A percentile compares a stretch with the other conserved stretches of the same genome.
Conservation (phyloP, 176 grass and related monocot species). For the Phyllostachys edulis region DNA sequence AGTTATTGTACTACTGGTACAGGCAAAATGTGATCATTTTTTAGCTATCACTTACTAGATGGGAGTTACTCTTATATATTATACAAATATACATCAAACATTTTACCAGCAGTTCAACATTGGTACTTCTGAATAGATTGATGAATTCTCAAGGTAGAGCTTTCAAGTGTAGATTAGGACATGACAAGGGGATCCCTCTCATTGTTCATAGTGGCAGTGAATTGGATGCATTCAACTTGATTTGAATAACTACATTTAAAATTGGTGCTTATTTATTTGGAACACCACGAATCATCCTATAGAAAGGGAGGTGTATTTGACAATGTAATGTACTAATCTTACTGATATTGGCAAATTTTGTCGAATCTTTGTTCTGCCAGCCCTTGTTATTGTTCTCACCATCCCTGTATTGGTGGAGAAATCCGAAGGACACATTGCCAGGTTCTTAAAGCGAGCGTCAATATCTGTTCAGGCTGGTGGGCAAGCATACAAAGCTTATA, state of each 20-base stretch:
- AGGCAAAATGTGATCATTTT: not conserved
- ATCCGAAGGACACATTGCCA: slow-evolving; percentile 24
- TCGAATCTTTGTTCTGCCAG: not conserved
- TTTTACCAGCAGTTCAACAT: not conserved
- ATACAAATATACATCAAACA: not conserved
- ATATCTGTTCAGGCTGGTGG: slow-evolving; percentile 27
- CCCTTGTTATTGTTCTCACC: slow-evolving; percentile 35
- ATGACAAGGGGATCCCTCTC: not conserved
- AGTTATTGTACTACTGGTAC: not conserved
- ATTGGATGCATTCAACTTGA: not conserved
- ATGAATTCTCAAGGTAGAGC: not conserved
- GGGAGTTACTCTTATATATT: not conserved
- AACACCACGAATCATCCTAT: not conserved
- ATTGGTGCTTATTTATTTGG: not conserved
- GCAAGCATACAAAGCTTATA: slow-evolving; percentile 23
- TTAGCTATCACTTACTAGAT: not conserved
- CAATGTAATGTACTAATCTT: not conserved
- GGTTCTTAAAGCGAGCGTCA: slow-evolving; percentile 23
- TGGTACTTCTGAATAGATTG: not conserved
- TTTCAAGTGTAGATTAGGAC: not conserved
- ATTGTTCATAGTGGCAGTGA: not conserved
- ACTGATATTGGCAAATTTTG: not conserved
- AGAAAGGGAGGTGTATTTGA: not conserved
- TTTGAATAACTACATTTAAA: not conserved
- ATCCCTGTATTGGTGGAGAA: slow-evolving; percentile 47